Evolutionary conservation across 495 filamentous ascomycete genomes (phyloP).

Genomic region (Penicillium malachiteum): DNA sequence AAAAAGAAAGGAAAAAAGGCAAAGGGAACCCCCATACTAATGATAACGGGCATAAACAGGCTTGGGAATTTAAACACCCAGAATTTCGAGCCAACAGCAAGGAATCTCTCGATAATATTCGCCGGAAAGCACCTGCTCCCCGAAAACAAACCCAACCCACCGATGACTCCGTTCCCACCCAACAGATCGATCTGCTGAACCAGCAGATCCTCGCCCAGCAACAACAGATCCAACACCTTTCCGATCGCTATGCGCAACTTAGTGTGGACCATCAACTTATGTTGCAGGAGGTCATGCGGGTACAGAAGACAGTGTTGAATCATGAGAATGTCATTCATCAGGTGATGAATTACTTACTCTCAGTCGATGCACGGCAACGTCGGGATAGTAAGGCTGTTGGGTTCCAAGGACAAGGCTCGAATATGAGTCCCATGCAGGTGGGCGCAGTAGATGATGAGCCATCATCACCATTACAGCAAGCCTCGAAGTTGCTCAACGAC

Average conservation of each 20-base stretch:
- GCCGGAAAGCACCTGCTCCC: constrained; percentile 90
- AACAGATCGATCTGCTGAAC: constrained; percentile 88
- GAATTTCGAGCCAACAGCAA: constrained; percentile 96
- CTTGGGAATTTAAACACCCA: constrained; percentile 98
- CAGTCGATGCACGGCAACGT: constrained; percentile 62
- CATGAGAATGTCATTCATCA: constrained; percentile 75
- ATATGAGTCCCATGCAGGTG: constrained; percentile 43
- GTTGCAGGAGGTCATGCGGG: constrained; percentile 78
- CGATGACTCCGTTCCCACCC: constrained; percentile 77
- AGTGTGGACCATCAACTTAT: constrained; percentile 83
- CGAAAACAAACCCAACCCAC: constrained; percentile 63
- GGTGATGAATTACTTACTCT: constrained; percentile 68
- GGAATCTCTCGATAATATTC: constrained; percentile 94
- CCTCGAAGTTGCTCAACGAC: constrained; percentile 82
- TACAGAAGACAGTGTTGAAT: constrained; percentile 88
- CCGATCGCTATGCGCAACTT: constrained; percentile 81
- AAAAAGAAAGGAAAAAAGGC: too few species aligned
- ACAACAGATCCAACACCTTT: constrained; percentile 83
- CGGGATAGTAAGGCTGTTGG: constrained; percentile 57
- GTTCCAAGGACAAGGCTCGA: constrained; percentile 45
- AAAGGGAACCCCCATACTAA: neutral
- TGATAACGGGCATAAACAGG: constrained; percentile 44
- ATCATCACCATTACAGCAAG: constrained; percentile 76
- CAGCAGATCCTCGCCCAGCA: constrained; percentile 86
- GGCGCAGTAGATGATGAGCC: constrained; percentile 64